Evolutionary conservation across 2,329 filamentous ascomycete species (phyloP), one percentile per base, ranked within the genome.

Genomic region (Fusarium circinatum): DNA sequence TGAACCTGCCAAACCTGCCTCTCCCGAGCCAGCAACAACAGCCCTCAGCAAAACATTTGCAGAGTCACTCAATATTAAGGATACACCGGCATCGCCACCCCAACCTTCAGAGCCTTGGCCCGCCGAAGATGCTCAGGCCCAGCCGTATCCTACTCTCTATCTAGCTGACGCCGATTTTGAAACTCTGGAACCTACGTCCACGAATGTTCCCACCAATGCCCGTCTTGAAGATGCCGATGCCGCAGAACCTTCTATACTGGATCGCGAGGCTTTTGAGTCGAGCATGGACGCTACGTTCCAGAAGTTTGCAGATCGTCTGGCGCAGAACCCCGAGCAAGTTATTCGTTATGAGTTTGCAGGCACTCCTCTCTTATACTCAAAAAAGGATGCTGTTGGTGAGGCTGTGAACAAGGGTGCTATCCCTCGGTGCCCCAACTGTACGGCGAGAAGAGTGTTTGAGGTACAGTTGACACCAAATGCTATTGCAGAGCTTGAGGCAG

Each of bases 161-260:
- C 90, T 96, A 49, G 87, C 92, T 57, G 96, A 98, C 76, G 96
- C 96, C 58, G 96, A 98, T 79, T 97, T 94, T 83, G 96, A 99
- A 82, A 93, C 93, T 8, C 89, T 98, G 32, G 94, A 94, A 70
- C 90, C 75, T 77, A 85, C 80, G 6, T 87, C 88, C 0, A 69
- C 74, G 4, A 87, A 88, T 48, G 87, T 87, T 41, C 86, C 85
- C 68, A 84, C 84, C 20, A 85, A 88, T 64, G 83, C 86, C 20
- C 83, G 85, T 15, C 74, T 84, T 22, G 82, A 84, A 54, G 82
- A 83, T n/a, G 79, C 80, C 3, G 83, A 84, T 63, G 81, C 82
- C 24, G 74, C 82, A 5, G 82, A 84, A 65, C 82, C 82, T 8
- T 84, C 82, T 6, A 75, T 74, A 14, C 90, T 94, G 74, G 93